A percentile compares a stretch with the other conserved stretches of the same genome.
phyloP scores from a whole-genome alignment of 495 filamentous ascomycete genomes.

The Elaphomyces granulatus region DNA sequence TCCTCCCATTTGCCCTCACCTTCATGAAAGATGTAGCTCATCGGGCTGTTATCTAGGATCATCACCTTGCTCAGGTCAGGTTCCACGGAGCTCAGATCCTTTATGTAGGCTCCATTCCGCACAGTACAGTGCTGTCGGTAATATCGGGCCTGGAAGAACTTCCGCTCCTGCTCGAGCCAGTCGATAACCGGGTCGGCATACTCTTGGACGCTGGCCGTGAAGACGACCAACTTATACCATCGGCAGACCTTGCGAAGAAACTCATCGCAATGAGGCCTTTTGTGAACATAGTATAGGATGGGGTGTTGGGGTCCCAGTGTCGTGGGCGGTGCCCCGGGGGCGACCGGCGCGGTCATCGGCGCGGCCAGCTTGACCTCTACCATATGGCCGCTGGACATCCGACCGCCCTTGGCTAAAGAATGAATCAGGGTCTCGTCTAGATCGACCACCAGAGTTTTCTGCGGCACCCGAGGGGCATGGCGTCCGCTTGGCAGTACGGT shows the following conservation, averaged over 20 bases:
- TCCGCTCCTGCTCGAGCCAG: constrained; percentile 92
- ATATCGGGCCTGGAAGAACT: constrained; percentile 83
- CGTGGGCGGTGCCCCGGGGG: constrained; percentile 44
- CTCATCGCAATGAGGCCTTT: constrained; percentile 91
- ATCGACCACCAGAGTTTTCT: constrained; percentile 91
- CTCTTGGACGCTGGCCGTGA: constrained; percentile 95
- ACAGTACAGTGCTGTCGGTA: constrained; percentile 95
- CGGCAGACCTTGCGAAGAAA: constrained; percentile 89
- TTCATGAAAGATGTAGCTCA: constrained; percentile 98
- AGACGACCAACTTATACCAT: constrained; percentile 97
- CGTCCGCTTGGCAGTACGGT: constrained; percentile 34
- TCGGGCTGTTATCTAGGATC: constrained; percentile 95
- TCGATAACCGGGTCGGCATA: constrained; percentile 98
- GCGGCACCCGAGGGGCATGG: constrained; percentile 32
- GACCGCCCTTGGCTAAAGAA: constrained; percentile 87
- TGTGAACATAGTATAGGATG: constrained; percentile 97
- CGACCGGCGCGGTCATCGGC: constrained; percentile 41
- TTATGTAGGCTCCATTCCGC: constrained; percentile 91
- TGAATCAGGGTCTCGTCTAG: constrained; percentile 96
- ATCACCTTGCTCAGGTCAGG: constrained; percentile 93
- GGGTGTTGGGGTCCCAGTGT: constrained; percentile 77
- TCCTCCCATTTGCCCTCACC: constrained; percentile 39
- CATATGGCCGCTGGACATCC: constrained; percentile 96
- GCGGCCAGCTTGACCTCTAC: constrained; percentile 85
- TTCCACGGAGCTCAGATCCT: constrained; percentile 91